Conservation (phyloP, 2,329 filamentous ascomycete genomes). For the Purpureocillium lavendulum region DNA sequence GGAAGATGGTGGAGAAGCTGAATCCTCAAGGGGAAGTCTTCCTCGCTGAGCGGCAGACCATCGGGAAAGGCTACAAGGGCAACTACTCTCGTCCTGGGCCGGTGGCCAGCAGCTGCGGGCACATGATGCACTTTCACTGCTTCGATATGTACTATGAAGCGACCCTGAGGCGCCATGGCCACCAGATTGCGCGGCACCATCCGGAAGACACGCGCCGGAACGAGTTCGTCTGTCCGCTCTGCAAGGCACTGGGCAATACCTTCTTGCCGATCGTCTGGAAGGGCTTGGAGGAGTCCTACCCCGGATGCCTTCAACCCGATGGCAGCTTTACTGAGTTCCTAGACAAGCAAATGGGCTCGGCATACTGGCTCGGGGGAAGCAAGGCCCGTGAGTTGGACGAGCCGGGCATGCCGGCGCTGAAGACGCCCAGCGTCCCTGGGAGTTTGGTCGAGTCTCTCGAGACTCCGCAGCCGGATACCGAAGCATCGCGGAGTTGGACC, state of each 20-base stretch:
- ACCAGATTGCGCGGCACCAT: slow-evolving; percentile 91
- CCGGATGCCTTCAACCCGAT: slow-evolving; percentile 57
- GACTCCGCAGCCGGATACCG: slow-evolving; percentile 24
- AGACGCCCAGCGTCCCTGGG: slow-evolving; percentile 27
- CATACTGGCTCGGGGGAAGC: slow-evolving; percentile 31
- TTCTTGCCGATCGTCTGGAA: slow-evolving; percentile 97
- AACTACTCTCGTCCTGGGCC: slow-evolving; percentile 61
- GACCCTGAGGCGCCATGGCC: slow-evolving; percentile 72
- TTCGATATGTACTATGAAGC: slow-evolving; percentile 88
- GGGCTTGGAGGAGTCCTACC: slow-evolving; percentile 76
- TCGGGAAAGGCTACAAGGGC: slow-evolving; percentile 83
- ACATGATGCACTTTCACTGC: slow-evolving; percentile 97
- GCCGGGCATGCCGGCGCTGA: slow-evolving; percentile 18
- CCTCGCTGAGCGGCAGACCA: slow-evolving; percentile 65
- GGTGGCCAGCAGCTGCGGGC: slow-evolving; percentile 84
- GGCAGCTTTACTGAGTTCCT: slow-evolving; percentile 62
- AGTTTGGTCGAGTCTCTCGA: slow-evolving; percentile 28
- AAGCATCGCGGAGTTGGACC: slow-evolving; percentile 15
- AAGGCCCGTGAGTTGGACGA: slow-evolving; percentile 26
- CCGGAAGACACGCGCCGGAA: slow-evolving; percentile 71
- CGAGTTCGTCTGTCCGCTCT: slow-evolving; percentile 93
- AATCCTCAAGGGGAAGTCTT: slow-evolving; percentile 64
- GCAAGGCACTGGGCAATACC: slow-evolving; percentile 90
- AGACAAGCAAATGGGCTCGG: slow-evolving; percentile 42
- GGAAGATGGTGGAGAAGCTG: slow-evolving; percentile 66